Base-by-base conservation (phyloP, 192 early-diverging fungal species). In the Podila verticillata region DNA sequence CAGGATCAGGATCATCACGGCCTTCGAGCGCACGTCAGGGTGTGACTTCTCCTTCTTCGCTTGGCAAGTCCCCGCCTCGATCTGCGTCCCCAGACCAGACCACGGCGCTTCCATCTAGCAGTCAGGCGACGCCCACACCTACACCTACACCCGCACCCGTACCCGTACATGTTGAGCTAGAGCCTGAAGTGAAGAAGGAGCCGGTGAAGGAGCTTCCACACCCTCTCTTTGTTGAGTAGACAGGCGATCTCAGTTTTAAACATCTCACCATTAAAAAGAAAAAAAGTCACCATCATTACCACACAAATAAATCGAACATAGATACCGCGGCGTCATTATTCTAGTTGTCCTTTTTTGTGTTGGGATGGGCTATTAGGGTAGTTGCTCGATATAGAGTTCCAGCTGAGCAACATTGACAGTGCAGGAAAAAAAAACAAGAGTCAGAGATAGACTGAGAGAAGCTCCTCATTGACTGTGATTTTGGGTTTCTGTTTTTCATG, bases 161-260 rank as follows among this genome's bases (percentile, higher is more conserved):
- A 10, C 48, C 63, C 3, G 74, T 65, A 19, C 74, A 58, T 8
- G 63, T 54, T 26, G 51, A 54, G 51, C 20, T 17, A 19, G 51
- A 54, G 5, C n/a, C 24, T 10, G 51, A 54, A 54, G 24, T n/a
- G 51, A 54, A 24, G 24, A 70, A 70, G 29, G 74, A 58, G 22
- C 68, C 63, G 10, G 49, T 65, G 3, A 78, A 78, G 63, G 68
- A 78, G 34, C 57, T 78, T 30, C 74, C 74, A 1, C 74, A 78
- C 26, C 74, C 74, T 48, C 74, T 78, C 26, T 78, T 78, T 66
- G 68, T 78, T 70, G 74, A 78, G 66, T 78, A 78, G 61, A 30
- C 26, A 30, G 6, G 17, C 17, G 10, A 54, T 24, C 24, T 26
- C 51, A 24, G 9, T 54, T 24, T 26, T 9, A 19, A 54, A 24